Conservation (phyloP, 192 early-diverging fungal species). For the Rhizoclosmatium sp. region DNA sequence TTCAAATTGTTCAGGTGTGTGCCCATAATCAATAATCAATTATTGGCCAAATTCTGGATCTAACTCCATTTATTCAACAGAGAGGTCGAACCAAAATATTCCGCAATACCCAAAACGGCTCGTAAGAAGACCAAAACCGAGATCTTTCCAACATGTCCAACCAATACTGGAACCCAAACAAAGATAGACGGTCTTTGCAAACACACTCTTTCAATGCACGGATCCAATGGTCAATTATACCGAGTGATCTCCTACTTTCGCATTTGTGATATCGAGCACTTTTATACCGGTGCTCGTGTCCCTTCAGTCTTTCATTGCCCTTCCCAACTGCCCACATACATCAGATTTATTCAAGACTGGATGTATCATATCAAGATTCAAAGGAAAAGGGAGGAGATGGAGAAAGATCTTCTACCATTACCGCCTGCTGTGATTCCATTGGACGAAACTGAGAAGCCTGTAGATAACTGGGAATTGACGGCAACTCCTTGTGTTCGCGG, state of each 20-base stretch:
- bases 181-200: not conserved
- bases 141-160: not conserved
- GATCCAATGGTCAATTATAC: conserved; percentile 7
- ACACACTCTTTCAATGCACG: not conserved
- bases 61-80: not conserved
- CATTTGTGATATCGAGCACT: conserved; percentile 2
- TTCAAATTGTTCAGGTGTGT: not conserved
- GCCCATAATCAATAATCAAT: not conserved
- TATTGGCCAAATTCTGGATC: not conserved
- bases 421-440: not conserved
- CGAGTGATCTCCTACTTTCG: not conserved
- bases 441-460: not conserved
- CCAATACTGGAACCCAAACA: not conserved
- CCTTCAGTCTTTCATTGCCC: not conserved
- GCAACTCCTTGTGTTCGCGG: not conserved
- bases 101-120: not conserved
- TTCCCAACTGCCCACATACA: not conserved
- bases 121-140: not conserved
- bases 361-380: not conserved
- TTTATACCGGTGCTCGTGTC: not conserved
- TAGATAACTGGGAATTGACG: not conserved
- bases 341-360: not conserved
- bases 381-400: not conserved
- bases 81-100: not conserved
- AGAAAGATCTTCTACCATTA: not conserved